Percentiles rank a stretch among this genome's conserved stretches.
These are phyloP conservation scores for Chlamydomonas eustigma DNA, from an alignment of 139 green algal species.

Conservation along the genomic window DNA sequence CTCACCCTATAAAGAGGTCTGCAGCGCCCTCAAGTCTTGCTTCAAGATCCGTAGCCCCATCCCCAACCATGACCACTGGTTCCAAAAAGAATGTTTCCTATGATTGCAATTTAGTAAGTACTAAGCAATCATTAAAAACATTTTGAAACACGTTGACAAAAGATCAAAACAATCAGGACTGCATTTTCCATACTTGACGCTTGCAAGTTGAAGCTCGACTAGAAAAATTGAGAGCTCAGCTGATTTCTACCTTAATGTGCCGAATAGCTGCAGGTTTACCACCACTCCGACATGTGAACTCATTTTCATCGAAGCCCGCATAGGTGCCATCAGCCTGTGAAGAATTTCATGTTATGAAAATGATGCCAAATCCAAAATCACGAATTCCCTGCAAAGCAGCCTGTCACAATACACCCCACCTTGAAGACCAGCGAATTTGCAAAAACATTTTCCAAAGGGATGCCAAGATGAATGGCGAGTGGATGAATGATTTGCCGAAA, in stretches of 20 bases:
- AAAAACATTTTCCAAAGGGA: slow-evolving; percentile 81
- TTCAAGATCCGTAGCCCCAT: slow-evolving; percentile 95
- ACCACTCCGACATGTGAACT: slow-evolving; percentile 87
- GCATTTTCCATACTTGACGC: no score
- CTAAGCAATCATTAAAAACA: no score
- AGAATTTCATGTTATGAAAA: background rate
- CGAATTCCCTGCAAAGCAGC: background rate
- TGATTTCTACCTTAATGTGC: slow-evolving; percentile 83
- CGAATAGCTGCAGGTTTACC: slow-evolving; percentile 87
- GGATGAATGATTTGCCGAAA: slow-evolving; percentile 92
- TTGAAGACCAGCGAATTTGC: slow-evolving; percentile 93
- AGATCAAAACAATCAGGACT: no score
- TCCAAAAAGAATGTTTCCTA: background rate
- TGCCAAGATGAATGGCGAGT: slow-evolving; percentile 79
- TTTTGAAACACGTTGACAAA: no score
- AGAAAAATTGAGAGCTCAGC: no score
- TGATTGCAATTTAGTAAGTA: no score
- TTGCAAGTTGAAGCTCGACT: no score
- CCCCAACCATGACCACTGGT: slow-evolving; percentile 89
- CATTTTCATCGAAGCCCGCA: slow-evolving; percentile 85
- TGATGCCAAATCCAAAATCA: background rate
- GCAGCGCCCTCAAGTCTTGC: slow-evolving; percentile 76
- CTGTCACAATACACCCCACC: slow-evolving; percentile 26
- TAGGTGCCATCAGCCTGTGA: slow-evolving; percentile 71
- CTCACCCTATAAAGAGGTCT: slow-evolving; percentile 89